Base-by-base conservation (phyloP, 129 eudicot species). In the Chrysanthemum lavandulifolium region DNA sequence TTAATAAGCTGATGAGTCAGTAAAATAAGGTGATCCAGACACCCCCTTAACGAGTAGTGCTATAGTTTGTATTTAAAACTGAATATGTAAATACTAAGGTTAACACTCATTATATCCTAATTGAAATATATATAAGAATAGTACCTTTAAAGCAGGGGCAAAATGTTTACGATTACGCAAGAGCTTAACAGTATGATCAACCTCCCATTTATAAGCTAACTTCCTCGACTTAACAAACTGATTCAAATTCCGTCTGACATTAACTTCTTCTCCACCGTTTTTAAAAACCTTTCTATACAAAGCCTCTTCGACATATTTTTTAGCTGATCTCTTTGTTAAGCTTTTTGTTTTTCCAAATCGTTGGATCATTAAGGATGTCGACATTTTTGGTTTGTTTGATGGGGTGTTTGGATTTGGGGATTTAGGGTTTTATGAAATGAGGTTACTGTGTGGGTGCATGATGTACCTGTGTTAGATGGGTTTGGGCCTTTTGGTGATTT, bases 171-270 rank as follows among this genome's bases (percentile, higher is more conserved):
- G 96, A 61, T 67, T 48, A 36, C 99, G 96, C 27, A 95, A 91
- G 63, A 83, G 27, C 88, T 88, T 88, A 75, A 95, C 79, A 1
- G 97, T 76, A 55, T 82, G 85, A 68, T 89, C 99, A 40, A 91
- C 97, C 64, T 95, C 99, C 99, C 99, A 95, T 80, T 95, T 95
- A 61, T 69, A 95, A 19, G 89, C 99, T 25, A 81, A 68, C 74
- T 95, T 90, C 15, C 64, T 82, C 16, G 82, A 79, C 63, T 83
- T 86, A 68, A 90, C 68, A 74, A 95, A 95, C 59, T 73, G 67
- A 67, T 95, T 91, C 76, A 91, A 74, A 43, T 82, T 84, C 64
- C 78, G 86, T 53, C 94, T 72, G 43, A 95, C 89, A 21, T 69
- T 84, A 21, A 80, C 61, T 68, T 86, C 96, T 15, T 90, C 83